These are phyloP conservation scores for Epichloe elymi DNA, from an alignment of 2,329 filamentous ascomycete genomes.

Conservation along the genomic window DNA sequence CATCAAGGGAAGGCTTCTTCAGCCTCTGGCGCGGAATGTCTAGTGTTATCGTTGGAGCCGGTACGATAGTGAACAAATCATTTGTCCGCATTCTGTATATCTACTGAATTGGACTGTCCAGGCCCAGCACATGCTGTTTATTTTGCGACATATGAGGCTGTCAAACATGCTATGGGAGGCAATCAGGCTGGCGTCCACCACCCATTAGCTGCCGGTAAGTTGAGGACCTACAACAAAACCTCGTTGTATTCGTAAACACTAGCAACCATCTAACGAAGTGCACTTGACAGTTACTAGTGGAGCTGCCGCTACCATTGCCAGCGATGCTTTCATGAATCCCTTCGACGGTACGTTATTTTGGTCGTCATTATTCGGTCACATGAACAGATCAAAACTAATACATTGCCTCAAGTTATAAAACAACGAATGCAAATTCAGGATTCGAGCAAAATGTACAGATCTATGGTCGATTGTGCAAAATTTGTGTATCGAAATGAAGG, in stretches of 20 bases:
- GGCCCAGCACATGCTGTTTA: slow-evolving; percentile 96
- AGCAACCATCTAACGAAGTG: not conserved
- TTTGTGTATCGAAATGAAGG: slow-evolving; percentile 83
- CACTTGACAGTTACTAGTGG: slow-evolving; percentile 63
- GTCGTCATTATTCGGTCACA: not conserved
- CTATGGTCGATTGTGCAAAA: slow-evolving; percentile 73
- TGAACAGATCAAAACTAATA: not conserved
- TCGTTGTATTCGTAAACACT: not conserved
- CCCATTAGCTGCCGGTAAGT: slow-evolving; percentile 77
- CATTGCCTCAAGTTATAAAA: slow-evolving; percentile 65
- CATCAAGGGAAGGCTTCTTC: slow-evolving; percentile 74
- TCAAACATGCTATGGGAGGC: slow-evolving; percentile 91
- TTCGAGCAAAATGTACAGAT: slow-evolving; percentile 75
- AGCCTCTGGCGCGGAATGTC: slow-evolving; percentile 95
- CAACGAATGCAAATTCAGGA: slow-evolving; percentile 98
- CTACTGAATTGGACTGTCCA: slow-evolving; percentile 22
- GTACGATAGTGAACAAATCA: slow-evolving; percentile 35
- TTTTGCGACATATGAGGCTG: slow-evolving; percentile 94
- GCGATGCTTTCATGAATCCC: slow-evolving; percentile 97
- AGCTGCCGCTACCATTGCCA: slow-evolving; percentile 89
- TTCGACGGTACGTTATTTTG: slow-evolving; percentile 66
- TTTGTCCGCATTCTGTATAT: not conserved
- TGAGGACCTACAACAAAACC: not conserved
- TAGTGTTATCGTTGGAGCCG: slow-evolving; percentile 89
- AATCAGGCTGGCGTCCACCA: slow-evolving; percentile 82